Evolutionary conservation across 2,329 filamentous ascomycete genomes (phyloP).

Genomic region (Gremmenia infestans): DNA sequence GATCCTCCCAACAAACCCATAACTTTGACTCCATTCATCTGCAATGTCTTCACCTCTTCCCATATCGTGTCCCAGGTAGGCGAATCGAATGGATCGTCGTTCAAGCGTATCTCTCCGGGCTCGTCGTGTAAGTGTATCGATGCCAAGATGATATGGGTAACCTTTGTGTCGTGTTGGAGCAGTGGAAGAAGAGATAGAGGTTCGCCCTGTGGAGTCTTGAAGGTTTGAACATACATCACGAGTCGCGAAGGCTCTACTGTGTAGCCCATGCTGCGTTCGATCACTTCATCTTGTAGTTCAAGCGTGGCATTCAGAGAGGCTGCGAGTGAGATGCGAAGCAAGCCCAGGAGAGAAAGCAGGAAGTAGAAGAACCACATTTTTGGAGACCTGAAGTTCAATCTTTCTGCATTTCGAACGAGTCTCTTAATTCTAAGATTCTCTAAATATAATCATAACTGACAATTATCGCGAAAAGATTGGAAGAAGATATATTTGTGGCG

Average conservation of each 20-base stretch:
- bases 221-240: constrained; percentile 59
- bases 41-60: constrained; percentile 17
- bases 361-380: neutral
- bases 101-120: constrained; percentile 62
- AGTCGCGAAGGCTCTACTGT: constrained; percentile 22
- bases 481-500: neutral
- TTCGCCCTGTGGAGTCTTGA: constrained; percentile 45
- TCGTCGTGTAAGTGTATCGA: constrained; percentile 73
- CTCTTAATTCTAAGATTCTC: neutral
- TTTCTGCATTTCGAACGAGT: neutral
- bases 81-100: constrained; percentile 15
- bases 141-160: constrained; percentile 78
- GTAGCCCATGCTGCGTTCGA: neutral
- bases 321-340: neutral
- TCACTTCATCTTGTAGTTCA: neutral
- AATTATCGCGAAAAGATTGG: neutral
- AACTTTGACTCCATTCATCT: constrained; percentile 17
- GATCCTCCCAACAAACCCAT: constrained; percentile 21
- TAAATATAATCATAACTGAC: neutral
- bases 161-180: constrained; percentile 44
- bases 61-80: constrained; percentile 14
- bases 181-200: constrained; percentile 56
- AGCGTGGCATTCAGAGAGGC: neutral
- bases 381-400: neutral
- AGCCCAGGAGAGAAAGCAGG: neutral